phyloP scores from a whole-genome alignment of 2,329 filamentous ascomycete genomes.

The Penicillium rolfsii region DNA sequence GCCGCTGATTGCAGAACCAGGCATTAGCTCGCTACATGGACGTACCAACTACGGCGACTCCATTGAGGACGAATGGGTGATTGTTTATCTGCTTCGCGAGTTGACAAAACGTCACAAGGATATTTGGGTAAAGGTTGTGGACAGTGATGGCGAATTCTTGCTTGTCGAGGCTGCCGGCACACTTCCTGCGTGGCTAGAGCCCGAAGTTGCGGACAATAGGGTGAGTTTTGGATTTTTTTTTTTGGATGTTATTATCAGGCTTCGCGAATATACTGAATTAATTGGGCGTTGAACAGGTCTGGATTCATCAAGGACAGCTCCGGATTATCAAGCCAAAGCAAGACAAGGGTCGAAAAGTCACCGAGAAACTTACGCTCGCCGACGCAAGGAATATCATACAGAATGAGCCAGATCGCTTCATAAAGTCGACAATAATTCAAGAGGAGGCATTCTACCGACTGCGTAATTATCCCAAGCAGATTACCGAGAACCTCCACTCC shows the following conservation, averaged over 20 bases:
- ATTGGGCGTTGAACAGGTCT: conserved; percentile 58
- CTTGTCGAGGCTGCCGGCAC: conserved; percentile 90
- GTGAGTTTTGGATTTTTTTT: conserved; percentile 40
- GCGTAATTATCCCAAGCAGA: conserved; percentile 78
- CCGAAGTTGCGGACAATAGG: conserved; percentile 83
- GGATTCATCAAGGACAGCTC: conserved; percentile 79
- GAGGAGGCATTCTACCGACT: conserved; percentile 89
- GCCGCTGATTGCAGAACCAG: conserved; percentile 34
- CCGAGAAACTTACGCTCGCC: conserved; percentile 60
- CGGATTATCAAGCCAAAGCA: conserved; percentile 65
- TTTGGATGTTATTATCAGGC: neutral
- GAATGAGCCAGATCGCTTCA: conserved; percentile 59
- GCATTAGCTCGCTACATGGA: conserved; percentile 67
- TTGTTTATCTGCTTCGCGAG: conserved; percentile 85
- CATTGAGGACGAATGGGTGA: conserved; percentile 95
- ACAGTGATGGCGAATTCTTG: conserved; percentile 93
- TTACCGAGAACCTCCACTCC: conserved; percentile 74
- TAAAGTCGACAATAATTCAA: conserved; percentile 76
- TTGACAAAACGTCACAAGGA: conserved; percentile 72
- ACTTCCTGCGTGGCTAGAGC: conserved; percentile 86
- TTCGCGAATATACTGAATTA: neutral
- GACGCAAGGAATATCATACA: conserved; percentile 68
- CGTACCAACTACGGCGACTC: conserved; percentile 89
- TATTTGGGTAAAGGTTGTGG: conserved; percentile 80
- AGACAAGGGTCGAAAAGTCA: conserved; percentile 49